phyloP scores from a whole-genome alignment of 352 stramenopile genomes.

The Pythium brassicae region DNA sequence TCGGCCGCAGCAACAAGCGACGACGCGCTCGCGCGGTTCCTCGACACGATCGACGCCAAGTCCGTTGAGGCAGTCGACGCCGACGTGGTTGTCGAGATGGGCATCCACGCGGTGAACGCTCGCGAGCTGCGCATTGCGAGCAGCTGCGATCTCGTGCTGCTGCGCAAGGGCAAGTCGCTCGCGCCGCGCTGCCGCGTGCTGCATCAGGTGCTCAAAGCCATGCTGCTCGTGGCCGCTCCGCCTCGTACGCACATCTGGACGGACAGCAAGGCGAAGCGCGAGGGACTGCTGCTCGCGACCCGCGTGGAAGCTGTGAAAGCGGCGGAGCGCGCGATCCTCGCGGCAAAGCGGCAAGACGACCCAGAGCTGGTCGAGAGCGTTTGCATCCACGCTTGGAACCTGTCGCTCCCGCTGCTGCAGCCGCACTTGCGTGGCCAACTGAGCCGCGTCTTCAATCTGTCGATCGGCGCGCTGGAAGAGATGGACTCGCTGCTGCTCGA shows the following conservation, averaged over 20 bases:
- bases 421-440: conserved; percentile 65
- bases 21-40: conserved; percentile 31
- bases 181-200: conserved; percentile 38
- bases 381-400: conserved; percentile 80
- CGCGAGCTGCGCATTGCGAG: conserved; percentile 24
- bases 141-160: conserved; percentile 44
- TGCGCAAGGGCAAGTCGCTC: conserved; percentile 52
- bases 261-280: conserved; percentile 16
- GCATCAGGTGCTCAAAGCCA: conserved; percentile 49
- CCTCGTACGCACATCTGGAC: neutral
- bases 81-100: conserved; percentile 55
- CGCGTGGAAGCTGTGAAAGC: conserved; percentile 72
- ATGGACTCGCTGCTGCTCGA: conserved; percentile 75
- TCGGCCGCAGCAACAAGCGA: conserved; percentile 18
- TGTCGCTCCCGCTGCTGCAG: conserved; percentile 76
- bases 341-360: conserved; percentile 72
- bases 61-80: conserved; percentile 35
- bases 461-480: conserved; percentile 61
- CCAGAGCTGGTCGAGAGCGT: conserved; percentile 74
- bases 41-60: conserved; percentile 23
- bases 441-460: conserved; percentile 61
- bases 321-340: conserved; percentile 73
- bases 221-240: conserved; percentile 30
- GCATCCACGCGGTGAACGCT: conserved; percentile 43
- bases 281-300: conserved; percentile 32